These are phyloP conservation scores for Hyaloscypha variabilis DNA, from an alignment of 495 filamentous ascomycete species.

Conservation along the genomic window DNA sequence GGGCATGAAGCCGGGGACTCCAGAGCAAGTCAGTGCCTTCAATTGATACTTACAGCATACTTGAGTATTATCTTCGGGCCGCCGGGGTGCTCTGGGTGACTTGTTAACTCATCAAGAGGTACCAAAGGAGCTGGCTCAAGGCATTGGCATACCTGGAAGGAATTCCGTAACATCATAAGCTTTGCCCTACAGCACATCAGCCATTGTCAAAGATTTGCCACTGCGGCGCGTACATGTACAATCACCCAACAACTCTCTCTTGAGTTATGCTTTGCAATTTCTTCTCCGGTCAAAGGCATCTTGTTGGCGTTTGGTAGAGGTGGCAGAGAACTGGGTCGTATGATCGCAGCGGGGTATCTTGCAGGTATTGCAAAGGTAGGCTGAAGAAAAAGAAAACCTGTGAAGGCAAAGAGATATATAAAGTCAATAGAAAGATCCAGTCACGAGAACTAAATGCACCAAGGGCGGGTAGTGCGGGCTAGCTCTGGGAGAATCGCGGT, in stretches of 20 bases:
- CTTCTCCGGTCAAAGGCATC: constrained; percentile 32
- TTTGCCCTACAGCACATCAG: constrained; percentile 36
- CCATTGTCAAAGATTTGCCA: neutral
- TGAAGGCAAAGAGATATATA: neutral
- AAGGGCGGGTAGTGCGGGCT: neutral
- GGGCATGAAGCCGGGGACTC: neutral
- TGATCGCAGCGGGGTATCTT: neutral
- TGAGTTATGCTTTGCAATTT: constrained; percentile 59
- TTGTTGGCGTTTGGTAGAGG: neutral
- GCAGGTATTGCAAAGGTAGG: neutral
- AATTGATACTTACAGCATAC: constrained; percentile 55
- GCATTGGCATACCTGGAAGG: constrained; percentile 47
- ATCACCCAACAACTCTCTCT: constrained; percentile 79
- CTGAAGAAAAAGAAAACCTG: neutral
- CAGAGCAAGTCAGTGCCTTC: neutral
- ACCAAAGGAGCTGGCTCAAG: neutral
- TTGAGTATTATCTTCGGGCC: constrained; percentile 79
- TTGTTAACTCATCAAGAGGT: neutral
- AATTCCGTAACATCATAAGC: constrained; percentile 86
- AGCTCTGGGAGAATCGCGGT: neutral
- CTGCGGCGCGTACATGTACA: constrained; percentile 54
- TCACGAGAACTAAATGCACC: neutral
- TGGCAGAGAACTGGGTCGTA: neutral
- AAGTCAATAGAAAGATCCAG: neutral
- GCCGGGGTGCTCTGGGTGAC: constrained; percentile 67